These are phyloP conservation scores for Claviceps digitariae DNA, from an alignment of 2,329 filamentous ascomycete genomes.

Conservation along the genomic window DNA sequence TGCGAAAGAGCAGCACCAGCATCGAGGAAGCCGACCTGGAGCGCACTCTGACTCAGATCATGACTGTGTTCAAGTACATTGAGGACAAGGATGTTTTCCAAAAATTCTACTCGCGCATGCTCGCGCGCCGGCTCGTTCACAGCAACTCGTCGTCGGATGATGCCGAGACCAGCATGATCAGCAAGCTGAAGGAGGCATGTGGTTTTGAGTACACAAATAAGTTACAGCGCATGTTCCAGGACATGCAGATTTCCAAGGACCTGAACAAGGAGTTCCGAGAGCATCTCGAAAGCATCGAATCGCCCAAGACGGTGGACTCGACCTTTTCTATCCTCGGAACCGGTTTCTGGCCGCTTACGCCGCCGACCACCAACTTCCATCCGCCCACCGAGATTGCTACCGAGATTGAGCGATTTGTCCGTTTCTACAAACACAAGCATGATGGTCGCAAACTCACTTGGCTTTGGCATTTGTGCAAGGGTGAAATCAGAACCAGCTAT, in stretches of 20 bases:
- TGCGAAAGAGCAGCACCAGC: constrained; percentile 86
- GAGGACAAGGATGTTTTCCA: constrained; percentile 99
- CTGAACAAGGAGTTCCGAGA: constrained; percentile 82
- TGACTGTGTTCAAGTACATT: constrained; percentile 99
- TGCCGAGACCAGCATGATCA: constrained; percentile 98
- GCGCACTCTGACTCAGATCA: constrained; percentile 76
- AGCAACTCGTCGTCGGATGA: constrained; percentile 93
- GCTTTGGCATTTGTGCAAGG: constrained; percentile 97
- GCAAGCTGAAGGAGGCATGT: constrained; percentile 95
- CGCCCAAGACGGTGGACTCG: constrained; percentile 64
- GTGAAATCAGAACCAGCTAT: constrained; percentile 89
- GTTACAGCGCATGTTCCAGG: constrained; percentile 98
- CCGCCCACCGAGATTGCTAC: constrained; percentile 73
- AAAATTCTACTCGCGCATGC: constrained; percentile 96
- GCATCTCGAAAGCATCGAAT: constrained; percentile 41
- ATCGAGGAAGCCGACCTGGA: constrained; percentile 92
- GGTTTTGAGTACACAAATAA: constrained; percentile 99
- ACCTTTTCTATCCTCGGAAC: constrained; percentile 89
- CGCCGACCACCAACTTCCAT: constrained; percentile 77
- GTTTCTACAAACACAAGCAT: constrained; percentile 94
- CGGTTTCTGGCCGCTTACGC: constrained; percentile 88
- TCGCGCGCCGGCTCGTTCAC: constrained; percentile 88
- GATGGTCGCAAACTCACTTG: constrained; percentile 92
- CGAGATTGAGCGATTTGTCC: constrained; percentile 79
- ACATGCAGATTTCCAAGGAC: constrained; percentile 98